Percentiles rank a stretch among this genome's conserved stretches.
Conservation (phyloP, 805 yeast species). For the Millerozyma miso region DNA sequence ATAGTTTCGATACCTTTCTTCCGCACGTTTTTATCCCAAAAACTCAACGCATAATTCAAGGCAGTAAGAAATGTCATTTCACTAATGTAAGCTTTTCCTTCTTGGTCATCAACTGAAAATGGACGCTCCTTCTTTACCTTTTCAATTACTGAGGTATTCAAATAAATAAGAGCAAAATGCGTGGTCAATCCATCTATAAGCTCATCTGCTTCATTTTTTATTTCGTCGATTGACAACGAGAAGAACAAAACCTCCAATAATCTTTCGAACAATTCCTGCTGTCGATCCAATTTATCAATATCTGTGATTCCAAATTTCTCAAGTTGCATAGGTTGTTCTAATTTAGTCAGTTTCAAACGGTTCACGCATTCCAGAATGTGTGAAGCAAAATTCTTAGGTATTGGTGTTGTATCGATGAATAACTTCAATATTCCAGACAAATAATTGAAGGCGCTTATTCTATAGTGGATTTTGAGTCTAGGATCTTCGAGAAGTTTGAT, state of each 20-base stretch:
- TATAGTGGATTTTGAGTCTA: slow-evolving; percentile 57
- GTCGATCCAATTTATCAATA: slow-evolving; percentile 47
- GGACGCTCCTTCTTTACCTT: slow-evolving; percentile 63
- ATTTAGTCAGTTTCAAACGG: slow-evolving; percentile 36
- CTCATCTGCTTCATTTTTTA: slow-evolving; percentile 59
- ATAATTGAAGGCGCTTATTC: slow-evolving; percentile 74
- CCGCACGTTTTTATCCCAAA: slow-evolving; percentile 65
- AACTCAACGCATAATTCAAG: slow-evolving; percentile 74
- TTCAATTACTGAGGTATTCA: slow-evolving; percentile 68
- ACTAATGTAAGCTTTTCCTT: slow-evolving; percentile 66
- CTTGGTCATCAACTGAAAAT: slow-evolving; percentile 73
- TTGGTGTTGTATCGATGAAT: slow-evolving; percentile 53
- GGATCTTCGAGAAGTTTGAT: slow-evolving; percentile 69
- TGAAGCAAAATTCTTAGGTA: slow-evolving; percentile 41
- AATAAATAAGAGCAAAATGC: slow-evolving; percentile 74
- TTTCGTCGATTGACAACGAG: slow-evolving; percentile 70
- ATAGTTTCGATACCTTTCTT: slow-evolving; percentile 68
- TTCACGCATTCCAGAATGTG: slow-evolving; percentile 49
- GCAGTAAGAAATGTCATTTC: slow-evolving; percentile 73
- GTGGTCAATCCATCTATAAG: slow-evolving; percentile 66
- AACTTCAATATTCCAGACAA: slow-evolving; percentile 62
- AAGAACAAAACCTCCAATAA: slow-evolving; percentile 69
- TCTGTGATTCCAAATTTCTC: slow-evolving; percentile 46
- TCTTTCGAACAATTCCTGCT: slow-evolving; percentile 61
- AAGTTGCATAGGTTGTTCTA: slow-evolving; percentile 28